These are phyloP conservation scores for Tuber aestivum DNA, from an alignment of 495 filamentous ascomycete species.

Conservation along the genomic window DNA sequence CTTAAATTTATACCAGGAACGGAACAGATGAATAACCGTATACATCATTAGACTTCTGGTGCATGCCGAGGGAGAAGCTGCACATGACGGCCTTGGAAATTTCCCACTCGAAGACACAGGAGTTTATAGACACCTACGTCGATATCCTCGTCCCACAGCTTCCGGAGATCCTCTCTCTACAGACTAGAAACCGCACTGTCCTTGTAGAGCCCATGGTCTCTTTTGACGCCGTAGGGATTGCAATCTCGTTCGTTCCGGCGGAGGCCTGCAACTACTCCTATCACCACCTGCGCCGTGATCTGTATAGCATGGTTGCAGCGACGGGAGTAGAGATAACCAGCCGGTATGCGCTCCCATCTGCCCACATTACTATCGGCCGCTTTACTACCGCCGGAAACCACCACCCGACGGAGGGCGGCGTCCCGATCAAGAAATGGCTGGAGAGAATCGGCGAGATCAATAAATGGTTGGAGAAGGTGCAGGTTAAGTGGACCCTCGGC, in stretches of 20 bases:
- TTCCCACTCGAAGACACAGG: slow-evolving; percentile 59
- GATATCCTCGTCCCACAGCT: slow-evolving; percentile 44
- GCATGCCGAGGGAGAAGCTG: slow-evolving; percentile 67
- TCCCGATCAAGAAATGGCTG: slow-evolving; percentile 54
- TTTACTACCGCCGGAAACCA: slow-evolving; percentile 55
- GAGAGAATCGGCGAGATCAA: slow-evolving; percentile 70
- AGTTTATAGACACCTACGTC: slow-evolving; percentile 58
- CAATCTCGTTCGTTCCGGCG: slow-evolving; percentile 77
- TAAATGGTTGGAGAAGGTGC: slow-evolving; percentile 57
- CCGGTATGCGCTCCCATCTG: slow-evolving; percentile 78
- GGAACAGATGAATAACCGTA: neutral
- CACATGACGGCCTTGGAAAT: slow-evolving; percentile 86
- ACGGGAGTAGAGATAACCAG: slow-evolving; percentile 59
- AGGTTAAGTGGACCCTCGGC: slow-evolving; percentile 60
- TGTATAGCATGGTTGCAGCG: slow-evolving; percentile 55
- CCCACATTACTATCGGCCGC: slow-evolving; percentile 79
- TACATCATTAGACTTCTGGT: slow-evolving; percentile 63
- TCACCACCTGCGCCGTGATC: slow-evolving; percentile 78
- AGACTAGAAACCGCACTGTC: slow-evolving; percentile 51
- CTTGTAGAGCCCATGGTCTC: slow-evolving; percentile 77
- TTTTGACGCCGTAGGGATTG: slow-evolving; percentile 77
- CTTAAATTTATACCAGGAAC: neutral
- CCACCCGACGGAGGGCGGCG: slow-evolving; percentile 43
- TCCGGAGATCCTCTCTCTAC: slow-evolving; percentile 54
- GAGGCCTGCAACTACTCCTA: slow-evolving; percentile 70